Conservation (phyloP, 192 early-diverging fungal genomes). For the Diversispora eburnea region DNA sequence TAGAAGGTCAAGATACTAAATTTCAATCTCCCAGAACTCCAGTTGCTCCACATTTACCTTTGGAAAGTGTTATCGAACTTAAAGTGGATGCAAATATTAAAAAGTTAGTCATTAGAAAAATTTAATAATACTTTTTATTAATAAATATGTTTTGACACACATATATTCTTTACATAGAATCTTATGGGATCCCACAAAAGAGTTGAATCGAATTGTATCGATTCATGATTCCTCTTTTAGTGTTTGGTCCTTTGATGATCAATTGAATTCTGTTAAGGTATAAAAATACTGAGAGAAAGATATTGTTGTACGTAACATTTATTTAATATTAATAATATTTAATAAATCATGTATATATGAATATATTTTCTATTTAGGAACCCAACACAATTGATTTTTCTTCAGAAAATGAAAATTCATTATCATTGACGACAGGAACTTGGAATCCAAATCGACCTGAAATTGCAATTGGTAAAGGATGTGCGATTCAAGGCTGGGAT, state of each 20-base stretch:
- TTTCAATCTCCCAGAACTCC: conserved; percentile 28
- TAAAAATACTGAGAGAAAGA: not conserved
- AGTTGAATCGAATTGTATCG: conserved; percentile 22
- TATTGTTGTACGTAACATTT: not conserved
- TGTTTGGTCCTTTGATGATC: conserved; percentile 47
- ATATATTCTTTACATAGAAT: conserved; percentile 30
- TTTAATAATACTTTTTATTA: no score
- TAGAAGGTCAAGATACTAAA: conserved; percentile 32
- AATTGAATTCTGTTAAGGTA: conserved; percentile 42
- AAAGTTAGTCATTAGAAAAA: not conserved
- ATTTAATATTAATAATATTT: not conserved
- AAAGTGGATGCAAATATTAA: conserved; percentile 27
- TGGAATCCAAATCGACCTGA: conserved; percentile 66
- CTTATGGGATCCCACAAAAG: conserved; percentile 49
- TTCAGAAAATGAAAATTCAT: conserved; percentile 26
- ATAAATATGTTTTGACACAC: no score
- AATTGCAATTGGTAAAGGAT: conserved; percentile 58
- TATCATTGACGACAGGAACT: conserved; percentile 44
- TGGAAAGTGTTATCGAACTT: conserved; percentile 36
- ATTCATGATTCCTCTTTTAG: conserved; percentile 44
- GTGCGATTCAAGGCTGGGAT: conserved; percentile 69
- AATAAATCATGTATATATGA: not conserved
- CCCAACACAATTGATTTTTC: conserved; percentile 37
- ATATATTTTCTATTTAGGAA: conserved; percentile 25
- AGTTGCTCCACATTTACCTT: not conserved